Conservation (phyloP, 2,329 filamentous ascomycete genomes). For the Trichoderma atroviride region DNA sequence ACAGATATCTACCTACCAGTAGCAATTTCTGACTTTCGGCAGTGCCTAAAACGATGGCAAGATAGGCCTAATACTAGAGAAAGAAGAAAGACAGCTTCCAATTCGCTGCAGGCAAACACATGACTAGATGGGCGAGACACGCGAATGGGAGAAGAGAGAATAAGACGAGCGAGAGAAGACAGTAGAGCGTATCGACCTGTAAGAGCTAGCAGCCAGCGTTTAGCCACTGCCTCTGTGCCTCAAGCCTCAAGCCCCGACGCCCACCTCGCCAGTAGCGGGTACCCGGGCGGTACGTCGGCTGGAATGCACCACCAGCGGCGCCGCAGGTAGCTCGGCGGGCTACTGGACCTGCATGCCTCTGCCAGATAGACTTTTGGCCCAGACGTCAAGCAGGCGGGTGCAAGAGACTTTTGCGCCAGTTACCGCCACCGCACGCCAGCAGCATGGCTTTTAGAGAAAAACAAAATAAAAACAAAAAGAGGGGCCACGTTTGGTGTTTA, state of each 20-base stretch:
- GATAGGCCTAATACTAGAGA: neutral
- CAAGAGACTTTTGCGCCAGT: neutral
- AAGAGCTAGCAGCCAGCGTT: neutral
- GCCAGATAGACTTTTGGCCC: neutral
- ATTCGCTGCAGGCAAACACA: neutral
- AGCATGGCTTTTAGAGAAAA: neutral
- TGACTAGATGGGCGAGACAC: neutral
- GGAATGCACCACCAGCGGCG: conserved; percentile 7
- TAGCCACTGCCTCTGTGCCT: neutral
- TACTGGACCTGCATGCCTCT: conserved; percentile 9
- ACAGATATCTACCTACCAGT: neutral
- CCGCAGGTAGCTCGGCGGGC: neutral
- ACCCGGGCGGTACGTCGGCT: conserved; percentile 6
- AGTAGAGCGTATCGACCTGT: neutral
- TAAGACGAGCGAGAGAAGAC: neutral
- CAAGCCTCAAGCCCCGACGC: neutral
- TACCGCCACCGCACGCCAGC: conserved; percentile 12
- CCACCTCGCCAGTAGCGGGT: neutral
- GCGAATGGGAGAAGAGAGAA: neutral
- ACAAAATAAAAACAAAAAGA: neutral
- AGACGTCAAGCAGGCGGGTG: neutral
- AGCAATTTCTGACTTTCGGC: neutral
- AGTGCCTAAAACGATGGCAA: neutral
- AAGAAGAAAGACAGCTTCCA: neutral
- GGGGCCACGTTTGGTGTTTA: neutral